Percentiles rank a stretch among this genome's conserved stretches.
Evolutionary conservation across 2,329 filamentous ascomycete genomes (phyloP).

Genomic region (Monilinia laxa): DNA sequence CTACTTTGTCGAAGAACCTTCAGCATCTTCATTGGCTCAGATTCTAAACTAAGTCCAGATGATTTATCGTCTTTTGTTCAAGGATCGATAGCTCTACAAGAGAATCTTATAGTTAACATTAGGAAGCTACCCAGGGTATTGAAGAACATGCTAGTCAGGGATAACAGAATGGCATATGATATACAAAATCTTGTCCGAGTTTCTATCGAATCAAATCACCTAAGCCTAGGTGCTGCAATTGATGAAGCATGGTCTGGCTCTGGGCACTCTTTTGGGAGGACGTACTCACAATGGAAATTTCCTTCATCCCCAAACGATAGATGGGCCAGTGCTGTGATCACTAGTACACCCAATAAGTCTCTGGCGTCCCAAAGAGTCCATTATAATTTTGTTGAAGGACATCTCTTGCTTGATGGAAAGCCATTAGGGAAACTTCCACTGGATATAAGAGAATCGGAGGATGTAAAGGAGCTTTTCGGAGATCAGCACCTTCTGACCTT

Average conservation of each 20-base stretch:
- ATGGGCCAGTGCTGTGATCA: slow-evolving; percentile 42
- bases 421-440: slow-evolving; percentile 54
- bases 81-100: slow-evolving; percentile 48
- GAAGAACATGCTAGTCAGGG: slow-evolving; percentile 47
- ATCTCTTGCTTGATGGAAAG: slow-evolving; percentile 50
- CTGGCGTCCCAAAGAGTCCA: slow-evolving; percentile 41
- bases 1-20: slow-evolving; percentile 56
- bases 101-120: slow-evolving; percentile 46
- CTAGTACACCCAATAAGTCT: slow-evolving; percentile 31
- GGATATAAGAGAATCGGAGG: slow-evolving; percentile 46
- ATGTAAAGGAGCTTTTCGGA: slow-evolving; percentile 54
- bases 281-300: slow-evolving; percentile 34
- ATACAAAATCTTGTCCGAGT: slow-evolving; percentile 42
- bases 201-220: slow-evolving; percentile 40
- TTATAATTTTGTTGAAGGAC: slow-evolving; percentile 49
- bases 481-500: slow-evolving; percentile 51
- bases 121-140: slow-evolving; percentile 40
- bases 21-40: not conserved
- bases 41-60: slow-evolving; percentile 21
- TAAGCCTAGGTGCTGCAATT: slow-evolving; percentile 42
- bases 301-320: slow-evolving; percentile 34
- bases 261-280: slow-evolving; percentile 26
- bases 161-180: slow-evolving; percentile 47
- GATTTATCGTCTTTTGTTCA: slow-evolving; percentile 40
- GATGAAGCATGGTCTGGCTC: slow-evolving; percentile 46